Evolutionary conservation across 2,329 filamentous ascomycete species (phyloP), one percentile per base, ranked within the genome.

Genomic region (Fusarium liriodendri): DNA sequence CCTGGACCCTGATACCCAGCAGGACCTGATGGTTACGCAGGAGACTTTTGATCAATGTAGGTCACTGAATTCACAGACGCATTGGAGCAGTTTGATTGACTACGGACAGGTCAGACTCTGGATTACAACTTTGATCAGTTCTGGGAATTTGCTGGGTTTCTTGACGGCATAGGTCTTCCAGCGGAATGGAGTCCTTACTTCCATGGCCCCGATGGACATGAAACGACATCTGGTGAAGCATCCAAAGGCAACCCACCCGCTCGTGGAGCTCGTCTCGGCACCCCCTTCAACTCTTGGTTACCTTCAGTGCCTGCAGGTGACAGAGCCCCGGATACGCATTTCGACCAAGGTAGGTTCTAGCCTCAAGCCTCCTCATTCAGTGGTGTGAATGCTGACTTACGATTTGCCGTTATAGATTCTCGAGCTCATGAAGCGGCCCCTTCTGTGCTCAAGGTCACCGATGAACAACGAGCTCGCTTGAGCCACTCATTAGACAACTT

Each of bases 171-270:
- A 6, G 82, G 82, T 0, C 72, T 84, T 13, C 81, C 82, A 5
- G 79, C 82, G 1, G 82, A 83, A 72, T 83, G 82, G 82, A 82
- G 81, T 57, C 82, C 82, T 0, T 83, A 82, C 63, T 81, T 84
- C 50, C 72, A 82, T 13, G 75, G 77, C 6, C 77, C 76, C 10
- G 72, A 77, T 33, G 42, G 38, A 16, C 42, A 64, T 16, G 11
- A 18, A 73, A 32, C 57, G 9, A 55, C 61, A 2, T 16, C 50
- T 40, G 50, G 60, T n/a, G 66, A 67, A 9, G 66, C 67, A 6
- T 11, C 54, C 6, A 45, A 68, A 45, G 29, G 38, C 29, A 25
- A 58, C 6, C 27, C 52, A 16, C 52, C 64, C 0, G 18, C 59
- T 18, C 65, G 59, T 16, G 45, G 38, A 3, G 67, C 70, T 3